Evolutionary conservation across 306 rosid species (phyloP), one percentile per base, ranked within the genome.

Genomic region (Vachellia collinsii): DNA sequence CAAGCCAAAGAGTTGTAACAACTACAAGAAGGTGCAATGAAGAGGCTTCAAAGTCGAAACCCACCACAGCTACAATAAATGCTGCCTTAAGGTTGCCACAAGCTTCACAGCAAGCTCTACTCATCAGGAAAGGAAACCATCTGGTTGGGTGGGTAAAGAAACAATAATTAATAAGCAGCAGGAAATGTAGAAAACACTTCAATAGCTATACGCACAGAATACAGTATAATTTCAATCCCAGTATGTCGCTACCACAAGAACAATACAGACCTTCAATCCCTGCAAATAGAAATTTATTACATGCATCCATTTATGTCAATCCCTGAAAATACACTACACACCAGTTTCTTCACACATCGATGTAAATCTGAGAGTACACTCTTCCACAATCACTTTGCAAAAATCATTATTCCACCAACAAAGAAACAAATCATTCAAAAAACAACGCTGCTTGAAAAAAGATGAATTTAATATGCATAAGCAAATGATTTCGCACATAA

Each of bases 1-100:
- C 54, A 72, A 48, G 53, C 66, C 75, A 58, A 79, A 48, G 63
- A 58, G 62, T 80, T 58, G 39, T 58, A n/a, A 8, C 46, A 76
- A 29, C 8, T 83, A 56, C 38, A 67, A 72, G 44, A 80, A 76
- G 65, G 76, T 50, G 34, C 62, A 69, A 77, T 38, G 13, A 77
- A 58, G 34, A 75, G n/a, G 63, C 80, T 48, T 80, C 23, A 53
- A 20, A 66, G 70, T 50, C 75, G 79, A 76, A 80, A 91, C 97
- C 86, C 80, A 96, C 99, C 97, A 90, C 99, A 8, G 99, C 98
- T 80, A 92, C 85, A 85, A 96, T 92, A 84, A 96, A 96, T 80
- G 99, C 99, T 48, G 99, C 99, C 85, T 96, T 96, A 86, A 96
- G 99, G 86, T 96, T 96, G 81, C 93, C 99, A 86, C 99, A 96